Conservation (phyloP, 225 moss, liverwort and hornwort species). For the Antitrichia curtipendula region DNA sequence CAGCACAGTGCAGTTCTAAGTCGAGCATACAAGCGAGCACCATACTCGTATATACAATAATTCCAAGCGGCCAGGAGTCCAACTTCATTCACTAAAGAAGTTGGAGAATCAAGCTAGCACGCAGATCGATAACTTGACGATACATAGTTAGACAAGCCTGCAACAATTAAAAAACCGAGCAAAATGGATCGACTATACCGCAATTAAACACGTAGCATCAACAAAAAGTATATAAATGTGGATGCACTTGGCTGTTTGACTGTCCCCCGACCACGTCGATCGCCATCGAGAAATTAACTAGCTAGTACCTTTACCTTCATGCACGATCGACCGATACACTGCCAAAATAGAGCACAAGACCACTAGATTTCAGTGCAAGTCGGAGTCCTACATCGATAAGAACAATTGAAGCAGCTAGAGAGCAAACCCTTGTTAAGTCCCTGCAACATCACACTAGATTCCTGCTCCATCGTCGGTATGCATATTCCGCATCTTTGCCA, state of each 20-base stretch:
- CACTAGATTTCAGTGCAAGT: not conserved
- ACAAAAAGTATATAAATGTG: not conserved
- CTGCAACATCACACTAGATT: not conserved
- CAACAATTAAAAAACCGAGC: not conserved
- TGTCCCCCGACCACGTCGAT: not conserved
- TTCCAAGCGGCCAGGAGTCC: not conserved
- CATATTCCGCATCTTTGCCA: not conserved
- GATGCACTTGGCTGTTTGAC: not conserved
- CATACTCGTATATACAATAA: not conserved
- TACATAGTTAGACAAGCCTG: not conserved
- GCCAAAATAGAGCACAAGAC: not conserved
- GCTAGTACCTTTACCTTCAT: not conserved
- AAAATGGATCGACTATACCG: not conserved
- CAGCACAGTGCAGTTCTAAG: not conserved
- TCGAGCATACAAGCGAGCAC: not conserved
- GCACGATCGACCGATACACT: not conserved
- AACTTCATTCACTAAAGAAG: not conserved
- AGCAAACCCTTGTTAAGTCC: not conserved
- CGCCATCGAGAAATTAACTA: not conserved
- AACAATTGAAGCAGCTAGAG: not conserved
- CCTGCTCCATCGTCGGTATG: not conserved
- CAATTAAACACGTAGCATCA: not conserved
- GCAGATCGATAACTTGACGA: not conserved
- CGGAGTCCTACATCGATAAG: not conserved
- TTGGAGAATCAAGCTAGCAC: not conserved